Evolutionary conservation across 2,329 filamentous ascomycete genomes (phyloP).

Genomic region (Beauveria australis): DNA sequence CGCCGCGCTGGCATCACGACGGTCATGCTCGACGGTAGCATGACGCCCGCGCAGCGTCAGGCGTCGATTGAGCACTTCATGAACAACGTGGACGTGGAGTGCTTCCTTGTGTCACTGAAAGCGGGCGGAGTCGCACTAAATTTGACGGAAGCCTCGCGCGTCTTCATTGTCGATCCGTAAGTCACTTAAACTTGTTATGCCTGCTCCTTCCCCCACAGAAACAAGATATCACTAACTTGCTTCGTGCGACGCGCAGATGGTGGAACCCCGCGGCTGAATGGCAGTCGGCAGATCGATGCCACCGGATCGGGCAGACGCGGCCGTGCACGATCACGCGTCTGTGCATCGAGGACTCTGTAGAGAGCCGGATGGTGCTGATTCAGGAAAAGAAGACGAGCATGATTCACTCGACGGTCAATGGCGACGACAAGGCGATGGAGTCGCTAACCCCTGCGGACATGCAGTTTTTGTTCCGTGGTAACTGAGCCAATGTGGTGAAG

Average conservation of each 20-base stretch:
- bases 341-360: constrained; percentile 94
- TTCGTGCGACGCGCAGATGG: constrained; percentile 55
- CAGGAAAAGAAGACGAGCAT: constrained; percentile 99
- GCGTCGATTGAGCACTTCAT: constrained; percentile 95
- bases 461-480: constrained; percentile 83
- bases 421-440: constrained; percentile 84
- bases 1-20: constrained; percentile 96
- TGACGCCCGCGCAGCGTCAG: constrained; percentile 89
- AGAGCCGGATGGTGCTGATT: constrained; percentile 87
- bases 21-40: constrained; percentile 95
- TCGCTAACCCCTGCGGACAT: constrained; percentile 85
- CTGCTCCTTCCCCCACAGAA: too few species aligned
- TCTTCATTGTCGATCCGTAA: constrained; percentile 94
- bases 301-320: constrained; percentile 90
- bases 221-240: constrained; percentile 17
- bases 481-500: neutral
- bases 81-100: constrained; percentile 88
- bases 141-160: constrained; percentile 84
- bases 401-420: constrained; percentile 95
- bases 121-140: constrained; percentile 94
- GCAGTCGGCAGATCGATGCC: constrained; percentile 90
- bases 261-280: constrained; percentile 99
- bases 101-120: constrained; percentile 92
- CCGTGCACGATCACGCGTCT: constrained; percentile 91
- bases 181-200: constrained; percentile 27